These are phyloP conservation scores for Fusarium buxicola DNA, from an alignment of 2,329 filamentous ascomycete species.

Conservation along the genomic window DNA sequence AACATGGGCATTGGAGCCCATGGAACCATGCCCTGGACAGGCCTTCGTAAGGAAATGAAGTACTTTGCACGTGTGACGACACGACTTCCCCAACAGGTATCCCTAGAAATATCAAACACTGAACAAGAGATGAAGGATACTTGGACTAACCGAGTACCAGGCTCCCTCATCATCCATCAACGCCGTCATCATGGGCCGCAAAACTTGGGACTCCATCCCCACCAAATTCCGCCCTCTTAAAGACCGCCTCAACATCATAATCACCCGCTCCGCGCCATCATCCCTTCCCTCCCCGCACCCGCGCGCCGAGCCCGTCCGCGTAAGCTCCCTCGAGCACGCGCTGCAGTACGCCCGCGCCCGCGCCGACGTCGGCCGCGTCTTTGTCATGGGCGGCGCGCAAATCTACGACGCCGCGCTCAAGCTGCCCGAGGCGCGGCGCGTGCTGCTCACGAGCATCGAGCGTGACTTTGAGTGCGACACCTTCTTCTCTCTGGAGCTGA, in stretches of 20 bases:
- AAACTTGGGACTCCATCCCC: constrained; percentile 95
- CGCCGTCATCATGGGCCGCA: constrained; percentile 96
- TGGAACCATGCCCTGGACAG: constrained; percentile 88
- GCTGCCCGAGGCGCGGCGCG: constrained; percentile 66
- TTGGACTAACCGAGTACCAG: constrained; percentile 32
- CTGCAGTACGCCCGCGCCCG: constrained; percentile 59
- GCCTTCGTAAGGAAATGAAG: constrained; percentile 89
- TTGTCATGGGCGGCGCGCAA: constrained; percentile 90
- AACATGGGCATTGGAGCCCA: constrained; percentile 87
- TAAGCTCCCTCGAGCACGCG: constrained; percentile 69
- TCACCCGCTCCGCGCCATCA: constrained; percentile 67
- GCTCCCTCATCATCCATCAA: constrained; percentile 61
- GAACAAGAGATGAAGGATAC: background rate
- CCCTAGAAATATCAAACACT: background rate
- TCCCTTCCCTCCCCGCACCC: constrained; percentile 24
- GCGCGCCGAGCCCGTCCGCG: constrained; percentile 63
- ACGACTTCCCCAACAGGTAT: constrained; percentile 62
- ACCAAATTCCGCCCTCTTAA: constrained; percentile 80
- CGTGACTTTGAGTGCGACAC: constrained; percentile 82
- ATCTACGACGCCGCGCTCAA: constrained; percentile 81
- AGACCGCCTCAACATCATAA: constrained; percentile 83
- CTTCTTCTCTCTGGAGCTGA: constrained; percentile 73
- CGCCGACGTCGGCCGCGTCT: constrained; percentile 68
- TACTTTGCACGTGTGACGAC: constrained; percentile 95
- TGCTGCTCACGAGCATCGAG: constrained; percentile 77